Evolutionary conservation across 192 early-diverging fungal species (phyloP).

Genomic region (Backusella luteola): DNA sequence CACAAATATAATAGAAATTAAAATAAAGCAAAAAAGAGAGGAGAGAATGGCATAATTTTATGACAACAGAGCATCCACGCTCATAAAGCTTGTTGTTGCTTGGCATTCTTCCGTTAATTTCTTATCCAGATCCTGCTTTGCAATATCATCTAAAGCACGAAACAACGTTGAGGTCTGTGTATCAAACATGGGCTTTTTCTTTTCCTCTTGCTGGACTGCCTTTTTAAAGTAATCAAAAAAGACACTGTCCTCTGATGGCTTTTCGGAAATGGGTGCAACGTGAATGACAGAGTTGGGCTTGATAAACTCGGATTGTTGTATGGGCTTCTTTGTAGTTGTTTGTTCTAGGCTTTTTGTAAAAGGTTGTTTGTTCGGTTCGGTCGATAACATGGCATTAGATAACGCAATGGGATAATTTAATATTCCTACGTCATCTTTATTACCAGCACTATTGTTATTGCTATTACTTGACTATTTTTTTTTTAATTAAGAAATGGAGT

Average conservation of each 20-base stretch:
- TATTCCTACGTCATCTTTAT: background rate
- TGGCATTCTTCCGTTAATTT: background rate
- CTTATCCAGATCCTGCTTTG: background rate
- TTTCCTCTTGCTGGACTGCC: background rate
- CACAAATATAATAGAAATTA: too few relatives aligned
- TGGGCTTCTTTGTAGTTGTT: background rate
- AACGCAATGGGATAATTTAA: background rate
- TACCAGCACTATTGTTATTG: background rate
- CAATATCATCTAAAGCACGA: slow-evolving; percentile 2
- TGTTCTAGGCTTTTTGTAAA: slow-evolving; percentile 3
- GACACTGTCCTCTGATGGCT: background rate
- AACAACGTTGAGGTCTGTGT: background rate
- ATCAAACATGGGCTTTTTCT: background rate
- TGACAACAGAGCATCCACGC: background rate
- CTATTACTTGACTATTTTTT: background rate
- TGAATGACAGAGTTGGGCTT: background rate
- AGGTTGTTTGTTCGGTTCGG: slow-evolving; percentile 5
- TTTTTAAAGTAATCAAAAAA: slow-evolving; percentile 1
- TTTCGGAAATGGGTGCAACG: background rate
- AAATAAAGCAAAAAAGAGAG: too few relatives aligned
- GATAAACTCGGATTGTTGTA: background rate
- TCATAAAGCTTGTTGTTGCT: background rate
- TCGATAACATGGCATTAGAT: background rate
- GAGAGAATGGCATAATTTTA: background rate
- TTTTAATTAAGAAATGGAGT: background rate